Conservation (phyloP, 2,329 filamentous ascomycete genomes). For the Penicillium janthinellum region DNA sequence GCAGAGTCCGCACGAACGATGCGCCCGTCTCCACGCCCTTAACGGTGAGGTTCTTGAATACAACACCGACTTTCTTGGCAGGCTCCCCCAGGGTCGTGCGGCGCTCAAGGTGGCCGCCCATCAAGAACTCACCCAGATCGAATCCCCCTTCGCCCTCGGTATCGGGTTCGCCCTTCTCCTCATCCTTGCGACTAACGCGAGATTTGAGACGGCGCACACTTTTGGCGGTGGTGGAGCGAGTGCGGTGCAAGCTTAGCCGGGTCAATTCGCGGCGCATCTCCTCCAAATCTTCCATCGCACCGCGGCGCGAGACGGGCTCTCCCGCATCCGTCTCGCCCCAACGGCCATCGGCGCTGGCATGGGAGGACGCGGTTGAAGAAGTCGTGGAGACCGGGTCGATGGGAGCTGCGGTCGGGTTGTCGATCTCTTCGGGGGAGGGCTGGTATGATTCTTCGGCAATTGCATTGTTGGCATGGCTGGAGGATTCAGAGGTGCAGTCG, state of each 20-base stretch:
- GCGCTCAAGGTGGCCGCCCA: conserved; percentile 75
- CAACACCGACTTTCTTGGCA: conserved; percentile 74
- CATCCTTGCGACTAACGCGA: conserved; percentile 35
- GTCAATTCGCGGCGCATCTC: conserved; percentile 59
- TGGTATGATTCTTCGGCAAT: conserved; percentile 5
- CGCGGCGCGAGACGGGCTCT: conserved; percentile 53
- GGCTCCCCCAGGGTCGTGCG: conserved; percentile 64
- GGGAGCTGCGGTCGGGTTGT: conserved; percentile 8
- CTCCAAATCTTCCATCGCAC: conserved; percentile 63
- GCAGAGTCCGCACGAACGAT: conserved; percentile 70
- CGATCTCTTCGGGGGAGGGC: conserved; percentile 6
- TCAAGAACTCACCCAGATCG: conserved; percentile 69
- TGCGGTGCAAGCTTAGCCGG: conserved; percentile 51
- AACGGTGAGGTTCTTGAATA: conserved; percentile 76
- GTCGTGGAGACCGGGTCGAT: conserved; percentile 14
- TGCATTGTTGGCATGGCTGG: background rate
- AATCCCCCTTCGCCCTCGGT: conserved; percentile 53
- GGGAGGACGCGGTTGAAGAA: conserved; percentile 21
- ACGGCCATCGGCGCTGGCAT: conserved; percentile 48
- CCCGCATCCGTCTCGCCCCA: conserved; percentile 66
- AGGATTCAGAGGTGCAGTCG: background rate
- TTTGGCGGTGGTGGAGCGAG: conserved; percentile 32
- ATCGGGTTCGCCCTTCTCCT: conserved; percentile 44
- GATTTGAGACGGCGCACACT: conserved; percentile 33
- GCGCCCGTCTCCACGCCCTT: conserved; percentile 68